Evolutionary conservation across 2,329 filamentous ascomycete species (phyloP), one percentile per base, ranked within the genome.

Genomic region (Aspergillus sp.): DNA sequence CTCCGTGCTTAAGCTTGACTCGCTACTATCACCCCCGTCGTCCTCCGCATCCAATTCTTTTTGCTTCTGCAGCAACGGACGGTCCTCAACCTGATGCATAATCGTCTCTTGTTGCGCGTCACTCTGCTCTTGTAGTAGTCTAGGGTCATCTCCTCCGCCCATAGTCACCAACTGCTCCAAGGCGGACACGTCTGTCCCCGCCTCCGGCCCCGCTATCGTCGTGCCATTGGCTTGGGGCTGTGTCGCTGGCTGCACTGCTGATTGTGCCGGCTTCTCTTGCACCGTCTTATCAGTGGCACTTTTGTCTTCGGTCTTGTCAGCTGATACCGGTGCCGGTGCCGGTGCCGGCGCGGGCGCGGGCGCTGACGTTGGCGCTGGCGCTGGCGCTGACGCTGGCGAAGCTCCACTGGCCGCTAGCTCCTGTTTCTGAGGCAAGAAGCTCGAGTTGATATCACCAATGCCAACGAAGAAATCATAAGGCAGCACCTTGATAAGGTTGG

Each of bases 391-490:
- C 12, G 12, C 36, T 9, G 6, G 26, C 7, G 36, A 19, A 19
- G 19, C 26, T 27, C 12, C 36, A 26, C 12, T 8, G 69, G 49
- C 78, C 44, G 64, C 70, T 35, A 72, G 61, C 33, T 73, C 74
- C 50, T 74, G 73, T 52, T 80, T 82, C 66, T 94, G 94, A 0
- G 93, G 93, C 44, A 98, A 68, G 63, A 97, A 98, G 63, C 88
- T 95, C 8, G 91, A 94, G 72, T 98, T 98, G 74, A 98, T 98
- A 67, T 98, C 93, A 52, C 93, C 93, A 52, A 96, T 95, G 10
- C 93, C 93, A 48, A 94, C 88, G 71, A 97, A 98, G 69, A 98
- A 98, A 65, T 97, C 91, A 65, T 95, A 98, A 0, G 91, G 88
- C 1, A 83, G 83, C 32, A 98, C 93, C 64, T 94, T 95, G 71